Conservation (phyloP, 2,329 filamentous ascomycete genomes). For the Fonsecaea erecta region DNA sequence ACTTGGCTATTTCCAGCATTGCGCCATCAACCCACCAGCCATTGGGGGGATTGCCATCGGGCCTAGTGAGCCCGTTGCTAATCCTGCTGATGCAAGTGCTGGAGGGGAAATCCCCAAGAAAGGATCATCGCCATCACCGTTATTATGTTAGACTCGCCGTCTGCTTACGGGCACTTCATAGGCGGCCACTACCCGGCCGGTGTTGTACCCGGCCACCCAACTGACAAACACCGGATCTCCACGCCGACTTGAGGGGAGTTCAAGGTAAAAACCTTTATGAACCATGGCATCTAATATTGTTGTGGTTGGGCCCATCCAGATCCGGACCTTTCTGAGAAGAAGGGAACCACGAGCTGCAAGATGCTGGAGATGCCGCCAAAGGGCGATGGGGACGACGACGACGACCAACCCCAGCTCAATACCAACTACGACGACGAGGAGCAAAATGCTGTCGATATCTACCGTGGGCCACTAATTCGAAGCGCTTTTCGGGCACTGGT, state of each 20-base stretch:
- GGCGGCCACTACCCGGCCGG: neutral
- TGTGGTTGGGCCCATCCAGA: neutral
- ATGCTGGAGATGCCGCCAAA: neutral
- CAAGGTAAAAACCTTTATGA: neutral
- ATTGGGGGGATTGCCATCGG: neutral
- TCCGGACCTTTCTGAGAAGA: neutral
- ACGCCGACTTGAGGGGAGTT: neutral
- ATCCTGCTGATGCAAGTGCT: neutral
- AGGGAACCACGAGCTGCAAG: neutral
- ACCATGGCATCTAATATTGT: neutral
- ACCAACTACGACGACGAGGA: neutral
- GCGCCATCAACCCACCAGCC: neutral
- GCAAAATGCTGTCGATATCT: neutral
- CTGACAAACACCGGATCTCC: neutral
- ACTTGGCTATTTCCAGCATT: neutral
- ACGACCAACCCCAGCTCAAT: neutral
- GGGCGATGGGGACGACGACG: neutral
- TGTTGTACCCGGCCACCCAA: neutral
- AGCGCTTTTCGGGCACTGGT: conserved; percentile 26
- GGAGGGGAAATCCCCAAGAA: neutral
- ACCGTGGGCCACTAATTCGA: conserved; percentile 12
- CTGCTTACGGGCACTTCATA: neutral
- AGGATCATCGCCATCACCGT: neutral
- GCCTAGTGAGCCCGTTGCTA: neutral
- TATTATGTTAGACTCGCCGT: neutral